Base-by-base conservation (phyloP, 345 rosid species). In the rapeseed (Brassica napus) region DNA sequence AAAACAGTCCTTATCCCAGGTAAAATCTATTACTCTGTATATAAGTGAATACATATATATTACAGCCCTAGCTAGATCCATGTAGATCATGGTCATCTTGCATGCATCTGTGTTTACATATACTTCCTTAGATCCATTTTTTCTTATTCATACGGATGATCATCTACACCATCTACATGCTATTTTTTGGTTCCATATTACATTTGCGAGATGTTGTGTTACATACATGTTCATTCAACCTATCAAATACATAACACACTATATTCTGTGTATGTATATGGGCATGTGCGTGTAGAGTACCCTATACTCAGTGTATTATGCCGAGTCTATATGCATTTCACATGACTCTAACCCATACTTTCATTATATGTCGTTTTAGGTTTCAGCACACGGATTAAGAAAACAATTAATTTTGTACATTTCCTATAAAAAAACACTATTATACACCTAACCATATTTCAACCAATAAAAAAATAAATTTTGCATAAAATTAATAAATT, bases 1-100 rank as follows among this genome's bases (percentile, higher is more conserved):
- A 93, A 74, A 93, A 93, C 80, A 96, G 98, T 85, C 98, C 97
- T 64, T 88, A 84, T 81, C 99, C 99, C 68, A 92, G 99, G 99
- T 96, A 73, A 49, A 1, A 49, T 31, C 6, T 37, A 73, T 30
- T 63, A 65, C 81, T 71, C 76, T 78, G 60, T 77, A 30, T 66
- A 21, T 69, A 37, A 4, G 28, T 55, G 8, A 24, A 12, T 47
- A 47, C 6, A 12, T 60, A 28, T 28, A 28, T 28, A 28, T 67
- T 72, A n/a, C 34, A 73, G 16, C 69, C 78, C 78, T 73, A 68
- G 73, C 55, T 47, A 60, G 73, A 73, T 78, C 59, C 54, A 16
- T 65, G 39, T 55, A 21, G 49, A 63, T 21, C 67, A 61, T 47
- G 15, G 10, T 58, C 62, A 59, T 14, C 42, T 3, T 58, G n/a